Percentiles rank a stretch among this genome's conserved stretches.
These are phyloP conservation scores for Penicillium sp. DNA, from an alignment of 2,329 filamentous ascomycete species.

Conservation along the genomic window DNA sequence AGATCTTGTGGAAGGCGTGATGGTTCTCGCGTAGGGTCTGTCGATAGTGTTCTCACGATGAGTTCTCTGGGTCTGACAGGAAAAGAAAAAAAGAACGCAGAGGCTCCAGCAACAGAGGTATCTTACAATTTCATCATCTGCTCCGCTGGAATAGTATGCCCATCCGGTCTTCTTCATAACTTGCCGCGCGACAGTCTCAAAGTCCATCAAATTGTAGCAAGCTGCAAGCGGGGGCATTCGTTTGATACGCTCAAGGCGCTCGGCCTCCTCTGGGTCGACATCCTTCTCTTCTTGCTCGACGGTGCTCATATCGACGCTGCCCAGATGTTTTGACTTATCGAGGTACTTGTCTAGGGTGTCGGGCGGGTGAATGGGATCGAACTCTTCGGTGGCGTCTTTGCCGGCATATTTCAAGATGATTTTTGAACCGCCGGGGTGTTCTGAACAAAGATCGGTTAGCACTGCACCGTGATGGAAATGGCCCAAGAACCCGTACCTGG, in stretches of 20 bases:
- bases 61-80: neutral
- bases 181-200: conserved; percentile 81
- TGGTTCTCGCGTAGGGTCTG: conserved; percentile 95
- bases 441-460: conserved; percentile 35
- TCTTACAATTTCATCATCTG: conserved; percentile 77
- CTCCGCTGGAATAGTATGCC: conserved; percentile 95
- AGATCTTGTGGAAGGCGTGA: conserved; percentile 89
- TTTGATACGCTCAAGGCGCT: conserved; percentile 65
- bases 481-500: conserved; percentile 47
- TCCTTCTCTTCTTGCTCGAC: conserved; percentile 62
- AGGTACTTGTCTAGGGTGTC: conserved; percentile 82
- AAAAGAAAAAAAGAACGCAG: conserved; percentile 4
- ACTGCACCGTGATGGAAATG: neutral
- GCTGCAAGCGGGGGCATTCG: conserved; percentile 75
- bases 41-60: no score
- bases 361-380: conserved; percentile 80
- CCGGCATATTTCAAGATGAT: conserved; percentile 97
- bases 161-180: conserved; percentile 96
- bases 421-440: conserved; percentile 82
- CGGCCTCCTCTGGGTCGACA: conserved; percentile 64
- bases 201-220: conserved; percentile 92
- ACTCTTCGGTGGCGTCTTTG: conserved; percentile 89
- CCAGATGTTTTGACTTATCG: conserved; percentile 76
- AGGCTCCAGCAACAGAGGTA: no score
- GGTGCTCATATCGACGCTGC: conserved; percentile 81